A percentile compares a stretch with the other conserved stretches of the same genome.
These are phyloP conservation scores for Eucalyptus shirleyi DNA, from an alignment of 345 rosid genomes.

Conservation along the genomic window DNA sequence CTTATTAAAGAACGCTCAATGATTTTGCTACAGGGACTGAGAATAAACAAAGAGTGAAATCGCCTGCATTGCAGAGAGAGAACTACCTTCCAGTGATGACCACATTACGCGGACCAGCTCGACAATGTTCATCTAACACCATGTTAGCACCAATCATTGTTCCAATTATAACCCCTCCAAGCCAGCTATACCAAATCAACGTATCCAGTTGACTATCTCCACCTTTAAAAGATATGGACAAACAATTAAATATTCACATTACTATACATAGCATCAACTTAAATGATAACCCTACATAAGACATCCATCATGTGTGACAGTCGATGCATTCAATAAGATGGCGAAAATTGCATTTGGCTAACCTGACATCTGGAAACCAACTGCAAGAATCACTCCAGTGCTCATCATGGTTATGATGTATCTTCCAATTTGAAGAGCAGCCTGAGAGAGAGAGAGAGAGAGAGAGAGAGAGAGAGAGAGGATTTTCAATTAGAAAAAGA, in stretches of 20 bases:
- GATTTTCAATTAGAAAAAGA: neutral
- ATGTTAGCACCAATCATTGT: constrained; percentile 88
- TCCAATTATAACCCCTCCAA: constrained; percentile 90
- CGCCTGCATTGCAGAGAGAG: neutral
- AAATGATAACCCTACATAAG: neutral
- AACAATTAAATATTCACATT: neutral
- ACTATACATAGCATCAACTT: neutral
- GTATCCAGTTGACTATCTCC: constrained; percentile 79
- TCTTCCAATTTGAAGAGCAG: constrained; percentile 83
- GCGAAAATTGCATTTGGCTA: neutral
- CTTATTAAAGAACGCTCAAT: neutral
- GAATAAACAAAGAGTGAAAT: neutral
- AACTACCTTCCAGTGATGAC: constrained; percentile 90
- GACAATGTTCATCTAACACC: constrained; percentile 89
- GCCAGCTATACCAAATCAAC: constrained; percentile 96
- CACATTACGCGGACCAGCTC: constrained; percentile 91
- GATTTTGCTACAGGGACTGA: neutral
- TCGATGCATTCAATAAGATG: neutral
- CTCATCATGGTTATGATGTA: constrained; percentile 90
- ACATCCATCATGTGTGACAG: neutral
- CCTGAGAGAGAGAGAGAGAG: constrained; percentile 11
- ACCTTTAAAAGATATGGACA: constrained; percentile 29
- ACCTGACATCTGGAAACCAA: constrained; percentile 92
- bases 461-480: neutral
- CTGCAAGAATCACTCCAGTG: constrained; percentile 74